These are phyloP conservation scores for Penicillium sp. DNA, from an alignment of 2,329 filamentous ascomycete genomes.

Conservation along the genomic window DNA sequence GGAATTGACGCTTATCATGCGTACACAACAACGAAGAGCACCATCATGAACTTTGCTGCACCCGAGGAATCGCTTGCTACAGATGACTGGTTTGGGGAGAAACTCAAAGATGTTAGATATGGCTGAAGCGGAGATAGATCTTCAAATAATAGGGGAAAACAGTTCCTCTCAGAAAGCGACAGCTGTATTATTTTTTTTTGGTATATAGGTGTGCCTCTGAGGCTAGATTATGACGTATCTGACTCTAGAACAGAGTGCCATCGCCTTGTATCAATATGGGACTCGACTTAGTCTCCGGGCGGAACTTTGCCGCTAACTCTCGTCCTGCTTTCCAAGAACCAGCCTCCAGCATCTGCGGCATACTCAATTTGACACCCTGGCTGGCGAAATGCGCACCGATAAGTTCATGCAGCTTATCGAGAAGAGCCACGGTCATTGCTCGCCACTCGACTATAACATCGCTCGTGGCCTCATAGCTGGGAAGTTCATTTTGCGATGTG, in stretches of 20 bases:
- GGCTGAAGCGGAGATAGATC: constrained; percentile 54
- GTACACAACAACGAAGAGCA: constrained; percentile 57
- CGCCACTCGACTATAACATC: constrained; percentile 71
- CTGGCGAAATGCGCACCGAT: constrained; percentile 52
- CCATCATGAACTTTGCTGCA: constrained; percentile 64
- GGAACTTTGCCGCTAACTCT: constrained; percentile 43
- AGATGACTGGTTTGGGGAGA: constrained; percentile 70
- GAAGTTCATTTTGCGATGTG: constrained; percentile 49
- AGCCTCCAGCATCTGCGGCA: constrained; percentile 61
- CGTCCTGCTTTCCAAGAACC: constrained; percentile 59
- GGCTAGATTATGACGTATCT: not conserved
- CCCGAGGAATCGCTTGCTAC: constrained; percentile 23
- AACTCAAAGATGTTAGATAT: constrained; percentile 63
- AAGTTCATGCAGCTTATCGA: constrained; percentile 61
- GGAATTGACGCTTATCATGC: constrained; percentile 67
- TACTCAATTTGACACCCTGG: constrained; percentile 47
- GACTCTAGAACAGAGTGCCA: constrained; percentile 46
- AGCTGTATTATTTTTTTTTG: not conserved
- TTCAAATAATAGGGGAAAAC: not conserved
- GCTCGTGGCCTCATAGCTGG: constrained; percentile 63
- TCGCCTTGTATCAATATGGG: constrained; percentile 49
- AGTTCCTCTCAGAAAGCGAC: too few relatives aligned
- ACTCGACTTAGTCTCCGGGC: constrained; percentile 44
- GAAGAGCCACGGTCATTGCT: constrained; percentile 66
- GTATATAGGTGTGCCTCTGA: not conserved